These are phyloP conservation scores for Pichia californica DNA, from an alignment of 805 yeast genomes.

Conservation along the genomic window DNA sequence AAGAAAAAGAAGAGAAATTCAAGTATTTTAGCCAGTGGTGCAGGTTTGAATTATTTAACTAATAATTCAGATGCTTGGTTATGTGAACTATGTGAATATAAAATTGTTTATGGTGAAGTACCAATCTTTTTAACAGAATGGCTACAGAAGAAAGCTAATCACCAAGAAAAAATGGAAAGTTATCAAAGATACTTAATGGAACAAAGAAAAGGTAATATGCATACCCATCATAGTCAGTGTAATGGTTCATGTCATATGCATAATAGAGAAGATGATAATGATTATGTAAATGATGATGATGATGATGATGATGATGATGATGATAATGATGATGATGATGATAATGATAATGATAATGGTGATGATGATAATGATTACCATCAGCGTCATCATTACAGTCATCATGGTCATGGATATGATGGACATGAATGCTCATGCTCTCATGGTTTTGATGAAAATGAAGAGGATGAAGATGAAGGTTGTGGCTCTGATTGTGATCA, in stretches of 20 bases:
- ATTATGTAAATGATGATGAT: neutral
- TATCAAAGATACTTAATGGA: slow-evolving; percentile 13
- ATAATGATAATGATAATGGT: neutral
- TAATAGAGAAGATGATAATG: neutral
- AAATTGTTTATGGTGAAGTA: slow-evolving; percentile 39
- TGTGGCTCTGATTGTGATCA: too few relatives aligned
- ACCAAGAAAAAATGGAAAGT: slow-evolving; percentile 26
- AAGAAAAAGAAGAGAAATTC: slow-evolving; percentile 3
- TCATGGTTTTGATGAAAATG: too few relatives aligned
- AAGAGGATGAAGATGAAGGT: too few relatives aligned
- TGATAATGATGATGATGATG: neutral
- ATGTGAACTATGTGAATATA: slow-evolving; percentile 46
- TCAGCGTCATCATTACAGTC: neutral
- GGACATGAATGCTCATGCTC: too few relatives aligned
- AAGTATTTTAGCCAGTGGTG: neutral
- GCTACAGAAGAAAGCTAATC: slow-evolving; percentile 33
- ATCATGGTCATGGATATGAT: too few relatives aligned
- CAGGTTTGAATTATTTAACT: neutral
- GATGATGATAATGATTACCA: neutral
- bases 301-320: neutral
- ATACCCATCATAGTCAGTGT: neutral
- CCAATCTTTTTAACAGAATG: slow-evolving; percentile 41
- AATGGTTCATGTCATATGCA: neutral
- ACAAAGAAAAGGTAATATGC: slow-evolving; percentile 13
- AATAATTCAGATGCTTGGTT: slow-evolving; percentile 13